Percentiles rank a stretch among this genome's conserved stretches.
phyloP scores from a whole-genome alignment of 1,284 basidiomycete species.

The Xerocomus minutiporus region DNA sequence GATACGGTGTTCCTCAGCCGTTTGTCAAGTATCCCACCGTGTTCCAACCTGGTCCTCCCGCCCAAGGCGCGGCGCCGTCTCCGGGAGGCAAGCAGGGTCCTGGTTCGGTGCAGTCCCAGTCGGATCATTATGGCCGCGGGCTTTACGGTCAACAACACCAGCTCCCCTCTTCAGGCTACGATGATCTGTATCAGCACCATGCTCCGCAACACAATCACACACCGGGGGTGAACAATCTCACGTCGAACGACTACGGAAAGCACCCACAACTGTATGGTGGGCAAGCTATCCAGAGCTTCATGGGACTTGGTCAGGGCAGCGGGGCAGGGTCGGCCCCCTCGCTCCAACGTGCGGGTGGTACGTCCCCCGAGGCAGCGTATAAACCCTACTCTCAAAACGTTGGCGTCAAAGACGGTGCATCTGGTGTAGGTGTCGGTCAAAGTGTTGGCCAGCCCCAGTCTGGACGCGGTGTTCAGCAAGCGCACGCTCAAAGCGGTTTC shows the following conservation, averaged over 20 bases:
- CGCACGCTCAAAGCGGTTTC: conserved; percentile 45
- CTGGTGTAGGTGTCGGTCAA: conserved; percentile 42
- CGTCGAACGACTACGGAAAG: conserved; percentile 61
- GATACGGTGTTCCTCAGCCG: conserved; percentile 62
- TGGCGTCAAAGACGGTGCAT: conserved; percentile 54
- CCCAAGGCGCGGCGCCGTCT: conserved; percentile 57
- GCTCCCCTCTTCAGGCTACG: conserved; percentile 52
- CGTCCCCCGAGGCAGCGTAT: conserved; percentile 67
- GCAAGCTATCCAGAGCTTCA: conserved; percentile 65
- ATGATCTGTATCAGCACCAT: conserved; percentile 63
- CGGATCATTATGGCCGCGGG: conserved; percentile 54
- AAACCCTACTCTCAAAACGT: conserved; percentile 60
- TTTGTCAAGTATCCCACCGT: conserved; percentile 73
- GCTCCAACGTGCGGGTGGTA: conserved; percentile 43
- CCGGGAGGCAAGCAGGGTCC: conserved; percentile 60
- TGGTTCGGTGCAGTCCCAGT: conserved; percentile 51
- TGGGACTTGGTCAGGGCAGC: conserved; percentile 55
- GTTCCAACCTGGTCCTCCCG: conserved; percentile 64
- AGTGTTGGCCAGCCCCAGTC: conserved; percentile 39
- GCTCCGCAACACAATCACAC: conserved; percentile 49
- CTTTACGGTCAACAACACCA: conserved; percentile 61
- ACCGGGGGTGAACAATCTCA: conserved; percentile 47
- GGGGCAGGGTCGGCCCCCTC: conserved; percentile 43
- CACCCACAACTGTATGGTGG: conserved; percentile 54
- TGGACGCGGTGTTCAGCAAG: conserved; percentile 47